Conservation (phyloP, 192 early-diverging fungal genomes). For the Paraglomus brasilianum region DNA sequence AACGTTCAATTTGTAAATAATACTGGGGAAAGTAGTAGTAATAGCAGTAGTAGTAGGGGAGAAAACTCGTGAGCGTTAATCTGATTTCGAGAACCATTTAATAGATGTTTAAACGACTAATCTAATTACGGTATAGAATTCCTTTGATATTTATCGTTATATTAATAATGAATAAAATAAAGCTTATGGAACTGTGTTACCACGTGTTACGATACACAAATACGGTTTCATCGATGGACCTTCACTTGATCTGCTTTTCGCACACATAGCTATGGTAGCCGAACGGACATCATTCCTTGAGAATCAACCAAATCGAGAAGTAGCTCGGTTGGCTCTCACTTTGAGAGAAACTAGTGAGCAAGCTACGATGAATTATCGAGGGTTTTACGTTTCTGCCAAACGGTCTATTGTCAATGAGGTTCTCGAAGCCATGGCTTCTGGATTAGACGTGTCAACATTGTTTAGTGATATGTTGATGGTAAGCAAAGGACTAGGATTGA, state of each 20-base stretch:
- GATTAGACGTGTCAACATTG: conserved; percentile 42
- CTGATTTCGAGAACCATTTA: too few relatives aligned
- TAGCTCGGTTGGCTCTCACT: not conserved
- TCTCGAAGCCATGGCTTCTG: conserved; percentile 40
- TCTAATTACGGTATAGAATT: too few relatives aligned
- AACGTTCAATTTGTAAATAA: conserved; percentile 67
- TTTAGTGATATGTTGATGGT: conserved; percentile 43
- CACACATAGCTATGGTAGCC: not conserved
- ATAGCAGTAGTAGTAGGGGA: not conserved
- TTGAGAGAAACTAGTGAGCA: conserved; percentile 17
- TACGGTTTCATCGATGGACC: too few relatives aligned
- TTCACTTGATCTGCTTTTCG: too few relatives aligned
- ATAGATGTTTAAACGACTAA: too few relatives aligned
- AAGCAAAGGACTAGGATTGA: not conserved
- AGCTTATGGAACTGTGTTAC: too few relatives aligned
- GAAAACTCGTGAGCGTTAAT: too few relatives aligned
- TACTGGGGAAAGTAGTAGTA: conserved; percentile 8
- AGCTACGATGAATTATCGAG: conserved; percentile 1
- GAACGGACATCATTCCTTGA: conserved; percentile 8
- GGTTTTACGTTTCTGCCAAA: not conserved
- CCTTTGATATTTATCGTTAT: too few relatives aligned
- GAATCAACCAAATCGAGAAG: conserved; percentile 6
- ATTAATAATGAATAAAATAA: too few relatives aligned
- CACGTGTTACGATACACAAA: too few relatives aligned
- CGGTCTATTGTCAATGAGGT: conserved; percentile 27